Percentiles rank a stretch among this genome's conserved stretches.
Evolutionary conservation across 1,284 basidiomycete species (phyloP).

Genomic region (Cryptococcus deneoformans): DNA sequence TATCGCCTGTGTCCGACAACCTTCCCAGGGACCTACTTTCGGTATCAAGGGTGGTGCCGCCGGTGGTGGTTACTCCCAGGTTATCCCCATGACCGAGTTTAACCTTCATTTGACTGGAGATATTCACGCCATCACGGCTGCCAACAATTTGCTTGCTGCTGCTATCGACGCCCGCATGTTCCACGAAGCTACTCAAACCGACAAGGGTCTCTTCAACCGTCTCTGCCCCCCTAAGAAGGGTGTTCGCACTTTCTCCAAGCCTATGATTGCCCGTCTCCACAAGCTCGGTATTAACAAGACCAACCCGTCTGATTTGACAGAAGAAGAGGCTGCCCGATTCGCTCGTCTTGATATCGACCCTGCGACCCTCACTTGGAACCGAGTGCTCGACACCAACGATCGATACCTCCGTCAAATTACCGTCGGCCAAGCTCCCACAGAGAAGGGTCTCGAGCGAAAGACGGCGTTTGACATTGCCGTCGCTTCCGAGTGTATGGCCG

Average conservation of each 20-base stretch:
- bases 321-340: slow-evolving; percentile 86
- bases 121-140: slow-evolving; percentile 96
- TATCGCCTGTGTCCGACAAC: slow-evolving; percentile 98
- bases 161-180: slow-evolving; percentile 97
- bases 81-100: slow-evolving; percentile 99
- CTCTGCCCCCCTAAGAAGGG: slow-evolving; percentile 91
- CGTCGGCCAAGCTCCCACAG: slow-evolving; percentile 84
- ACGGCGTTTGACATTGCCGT: slow-evolving; percentile 97
- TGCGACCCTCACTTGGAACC: slow-evolving; percentile 95
- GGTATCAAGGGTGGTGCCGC: slow-evolving; percentile 99
- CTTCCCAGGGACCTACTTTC: slow-evolving; percentile 97
- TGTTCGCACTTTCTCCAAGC: slow-evolving; percentile 87
- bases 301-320: slow-evolving; percentile 85
- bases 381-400: slow-evolving; percentile 95
- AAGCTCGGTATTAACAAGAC: slow-evolving; percentile 99
- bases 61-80: slow-evolving; percentile 97
- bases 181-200: slow-evolving; percentile 93
- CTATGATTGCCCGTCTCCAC: slow-evolving; percentile 93
- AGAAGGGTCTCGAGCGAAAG: slow-evolving; percentile 83
- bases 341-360: slow-evolving; percentile 90
- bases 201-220: slow-evolving; percentile 92
- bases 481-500: slow-evolving; percentile 98
- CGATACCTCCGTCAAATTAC: slow-evolving; percentile 59
- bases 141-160: slow-evolving; percentile 95
- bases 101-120: slow-evolving; percentile 87